Evolutionary conservation across 169 alveolate species (phyloP).

Genomic region (Cryptosporidium sp.): DNA sequence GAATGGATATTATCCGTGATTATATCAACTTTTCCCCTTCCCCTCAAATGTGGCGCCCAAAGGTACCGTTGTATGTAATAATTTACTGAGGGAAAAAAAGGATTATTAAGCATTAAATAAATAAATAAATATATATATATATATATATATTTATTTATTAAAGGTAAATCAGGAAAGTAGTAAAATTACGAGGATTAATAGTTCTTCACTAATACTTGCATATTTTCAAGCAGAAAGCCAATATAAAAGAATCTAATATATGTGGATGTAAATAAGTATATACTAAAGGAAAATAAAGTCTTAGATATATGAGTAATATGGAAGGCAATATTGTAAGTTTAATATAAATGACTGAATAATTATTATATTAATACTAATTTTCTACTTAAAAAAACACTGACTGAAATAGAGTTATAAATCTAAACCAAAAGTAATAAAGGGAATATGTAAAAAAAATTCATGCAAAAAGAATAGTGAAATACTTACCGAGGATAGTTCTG

Average conservation of each 20-base stretch:
- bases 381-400: too few species aligned
- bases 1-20: conserved; percentile 2
- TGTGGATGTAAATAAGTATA: not conserved
- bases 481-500: not conserved
- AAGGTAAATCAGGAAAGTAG: too few species aligned
- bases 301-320: conserved; percentile 10
- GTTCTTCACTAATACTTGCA: not conserved
- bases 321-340: conserved; percentile 18
- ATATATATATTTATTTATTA: too few species aligned
- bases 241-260: not conserved
- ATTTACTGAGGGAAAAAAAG: not conserved
- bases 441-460: not conserved
- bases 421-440: conserved; percentile 16
- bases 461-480: not conserved
- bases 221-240: not conserved
- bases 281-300: not conserved
- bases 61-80: conserved; percentile 28
- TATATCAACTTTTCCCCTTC: not conserved
- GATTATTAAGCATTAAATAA: not conserved
- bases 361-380: too few species aligned
- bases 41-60: conserved; percentile 23
- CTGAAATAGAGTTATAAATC: not conserved
- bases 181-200: not conserved
- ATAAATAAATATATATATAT: too few species aligned
- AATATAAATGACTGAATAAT: not conserved